These are phyloP conservation scores for Metschnikowia proteae DNA, from an alignment of 805 yeast genomes.

Conservation along the genomic window DNA sequence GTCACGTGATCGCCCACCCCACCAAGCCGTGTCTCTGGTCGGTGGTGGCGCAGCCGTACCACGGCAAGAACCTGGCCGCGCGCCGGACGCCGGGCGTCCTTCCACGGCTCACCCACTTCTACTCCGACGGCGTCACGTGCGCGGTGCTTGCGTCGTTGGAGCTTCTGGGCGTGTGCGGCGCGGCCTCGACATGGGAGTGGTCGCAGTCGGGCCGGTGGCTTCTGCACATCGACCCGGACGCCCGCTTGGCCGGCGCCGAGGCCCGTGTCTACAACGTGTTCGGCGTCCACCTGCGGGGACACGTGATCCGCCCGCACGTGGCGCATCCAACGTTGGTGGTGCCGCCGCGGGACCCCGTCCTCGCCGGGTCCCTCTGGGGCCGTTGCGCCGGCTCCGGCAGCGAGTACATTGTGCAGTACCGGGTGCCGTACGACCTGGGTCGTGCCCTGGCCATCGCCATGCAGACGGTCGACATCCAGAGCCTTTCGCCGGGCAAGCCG, in stretches of 20 bases:
- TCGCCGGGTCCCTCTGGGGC: not conserved
- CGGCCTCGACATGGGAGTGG: constrained; percentile 25
- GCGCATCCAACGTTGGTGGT: not conserved
- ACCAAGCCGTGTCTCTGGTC: constrained; percentile 29
- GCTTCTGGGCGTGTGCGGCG: constrained; percentile 19
- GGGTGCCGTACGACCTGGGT: constrained; percentile 1
- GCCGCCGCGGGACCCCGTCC: not conserved
- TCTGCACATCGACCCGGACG: constrained; percentile 21
- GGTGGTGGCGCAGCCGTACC: constrained; percentile 24
- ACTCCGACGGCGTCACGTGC: constrained; percentile 33
- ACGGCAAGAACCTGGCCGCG: constrained; percentile 11
- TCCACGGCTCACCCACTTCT: constrained; percentile 25
- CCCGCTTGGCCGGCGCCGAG: constrained; percentile 26
- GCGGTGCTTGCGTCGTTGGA: constrained; percentile 18
- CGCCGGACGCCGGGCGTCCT: constrained; percentile 3
- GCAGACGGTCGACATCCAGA: not conserved
- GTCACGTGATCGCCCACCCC: constrained; percentile 20
- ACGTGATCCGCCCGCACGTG: not conserved
- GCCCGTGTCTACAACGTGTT: constrained; percentile 26
- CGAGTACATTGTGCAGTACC: constrained; percentile 1
- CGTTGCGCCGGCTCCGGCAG: not conserved
- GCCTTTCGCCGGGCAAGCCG: not conserved
- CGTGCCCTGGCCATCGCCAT: not conserved
- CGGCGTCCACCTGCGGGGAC: constrained; percentile 19
- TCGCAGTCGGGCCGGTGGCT: constrained; percentile 35